Conservation (phyloP, 495 filamentous ascomycete genomes). For the Podospora pseudoanserina region DNA sequence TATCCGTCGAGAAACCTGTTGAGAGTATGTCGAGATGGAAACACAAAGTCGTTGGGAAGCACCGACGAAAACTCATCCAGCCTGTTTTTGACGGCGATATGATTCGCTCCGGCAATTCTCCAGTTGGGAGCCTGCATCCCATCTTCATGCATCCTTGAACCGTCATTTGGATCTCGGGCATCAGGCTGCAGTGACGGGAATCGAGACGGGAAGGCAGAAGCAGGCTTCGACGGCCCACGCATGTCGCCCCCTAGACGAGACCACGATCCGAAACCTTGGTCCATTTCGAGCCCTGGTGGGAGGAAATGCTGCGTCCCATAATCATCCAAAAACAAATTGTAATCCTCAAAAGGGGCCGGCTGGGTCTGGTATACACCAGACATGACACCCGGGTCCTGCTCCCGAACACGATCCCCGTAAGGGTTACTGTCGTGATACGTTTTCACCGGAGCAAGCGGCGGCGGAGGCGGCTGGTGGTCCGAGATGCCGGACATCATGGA, state of each 20-base stretch:
- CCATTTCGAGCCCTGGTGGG: conserved; percentile 46
- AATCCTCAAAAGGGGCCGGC: conserved; percentile 43
- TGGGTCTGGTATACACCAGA: conserved; percentile 38
- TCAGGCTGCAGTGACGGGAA: conserved; percentile 67
- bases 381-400: conserved; percentile 41
- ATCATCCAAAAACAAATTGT: conserved; percentile 52
- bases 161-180: conserved; percentile 54
- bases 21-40: conserved; percentile 60
- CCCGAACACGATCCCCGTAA: conserved; percentile 42
- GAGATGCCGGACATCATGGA: conserved; percentile 41
- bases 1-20: conserved; percentile 65
- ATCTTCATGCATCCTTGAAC: conserved; percentile 42
- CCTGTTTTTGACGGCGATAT: conserved; percentile 58
- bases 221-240: conserved; percentile 46
- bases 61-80: conserved; percentile 64
- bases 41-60: conserved; percentile 63
- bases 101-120: conserved; percentile 62
- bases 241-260: conserved; percentile 38
- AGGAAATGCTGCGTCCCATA: conserved; percentile 48
- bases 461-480: conserved; percentile 31
- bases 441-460: conserved; percentile 43
- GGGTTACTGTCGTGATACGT: conserved; percentile 41
- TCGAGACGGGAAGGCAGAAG: conserved; percentile 65
- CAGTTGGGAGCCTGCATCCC: conserved; percentile 48
- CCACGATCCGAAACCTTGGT: conserved; percentile 45